Base-by-base conservation (phyloP, 2,329 filamentous ascomycete species). In the Thermothelomyces thermophilus region DNA sequence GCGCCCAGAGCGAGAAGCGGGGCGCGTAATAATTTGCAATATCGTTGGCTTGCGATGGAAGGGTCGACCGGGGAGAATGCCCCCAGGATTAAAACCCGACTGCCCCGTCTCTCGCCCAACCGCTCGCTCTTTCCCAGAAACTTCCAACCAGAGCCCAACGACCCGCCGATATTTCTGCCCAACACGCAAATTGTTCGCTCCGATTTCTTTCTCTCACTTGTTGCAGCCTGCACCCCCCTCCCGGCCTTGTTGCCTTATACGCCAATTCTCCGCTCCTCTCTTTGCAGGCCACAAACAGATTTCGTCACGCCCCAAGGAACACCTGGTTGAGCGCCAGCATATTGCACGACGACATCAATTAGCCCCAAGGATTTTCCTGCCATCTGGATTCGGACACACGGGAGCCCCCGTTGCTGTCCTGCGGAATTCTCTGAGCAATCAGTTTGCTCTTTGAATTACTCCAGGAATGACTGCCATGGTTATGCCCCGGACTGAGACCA, bases 71-170 rank as follows among this genome's bases (percentile, higher is more conserved):
- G 43, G 48, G 39, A 50, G 22, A 31, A 35, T 33, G 40, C 46
- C 39, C 49, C 49, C 47, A 50, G 53, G 37, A 57, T 61, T 76
- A 76, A 76, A 76, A 75, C 68, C 71, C 70, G 68, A 55, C 68
- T 66, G 64, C 67, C 69, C 72, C 73, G 71, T 68, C 65, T 59
- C 39, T 65, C 62, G 67, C 68, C 67, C 66, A 66, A 70, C 63
- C 31, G 28, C 63, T 19, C 54, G 52, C 43, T 56, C 61, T 58
- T 59, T 61, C 35, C 48, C 50, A 60, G 60, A 57, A 60, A 62
- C 59, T 67, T 66, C 48, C 46, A 53, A 41, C 51, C 53, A 57
- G 49, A 58, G 56, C 60, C 58, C 58, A 60, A 60, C 58, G 54
- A 59, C 51, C 55, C 55, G 52, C 55, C 51, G 46, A 35, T 62